Evolutionary conservation across 805 yeast genomes (phyloP).

Genomic region (Yarrowia osloensis): DNA sequence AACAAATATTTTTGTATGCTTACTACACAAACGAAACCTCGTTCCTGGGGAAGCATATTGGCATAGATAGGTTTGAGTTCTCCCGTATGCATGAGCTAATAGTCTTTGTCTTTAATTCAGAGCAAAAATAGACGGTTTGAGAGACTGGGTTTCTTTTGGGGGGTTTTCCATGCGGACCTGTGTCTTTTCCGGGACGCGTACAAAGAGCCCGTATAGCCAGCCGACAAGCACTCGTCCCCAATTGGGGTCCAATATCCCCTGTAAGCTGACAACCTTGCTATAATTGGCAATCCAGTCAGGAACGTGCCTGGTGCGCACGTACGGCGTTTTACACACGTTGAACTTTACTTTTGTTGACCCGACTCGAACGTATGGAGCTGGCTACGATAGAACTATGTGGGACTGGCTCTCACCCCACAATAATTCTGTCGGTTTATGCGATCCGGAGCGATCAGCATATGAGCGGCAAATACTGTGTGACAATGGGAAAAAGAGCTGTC

Average conservation of each 20-base stretch:
- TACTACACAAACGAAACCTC: neutral
- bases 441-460: too few species aligned
- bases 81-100: conserved; percentile 4
- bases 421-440: too few species aligned
- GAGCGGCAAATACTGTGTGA: too few species aligned
- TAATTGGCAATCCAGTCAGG: neutral
- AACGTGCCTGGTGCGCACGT: neutral
- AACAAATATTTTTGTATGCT: neutral
- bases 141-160: neutral
- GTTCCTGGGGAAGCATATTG: neutral
- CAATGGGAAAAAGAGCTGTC: too few species aligned
- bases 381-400: too few species aligned
- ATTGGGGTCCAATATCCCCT: neutral
- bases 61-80: neutral
- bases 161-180: neutral
- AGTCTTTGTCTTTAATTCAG: conserved; percentile 16
- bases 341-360: neutral
- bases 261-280: neutral
- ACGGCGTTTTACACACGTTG: neutral
- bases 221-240: neutral
- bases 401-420: too few species aligned
- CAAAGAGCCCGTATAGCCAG: neutral
- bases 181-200: neutral
- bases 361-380: too few species aligned
- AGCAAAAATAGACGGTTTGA: neutral